phyloP scores from a whole-genome alignment of 176 grass and related monocot species.

The Zea mays region Zm-B73-REFERENCE-NAM-5.0 NC_050102.1:165482501-165483000 shows the following conservation, averaged over 20 bases:
- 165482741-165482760: conserved; percentile 26
- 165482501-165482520: conserved; percentile 38
- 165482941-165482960: not conserved
- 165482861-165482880: not conserved
- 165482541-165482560: conserved; percentile 32
- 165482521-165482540: conserved; percentile 39
- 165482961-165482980: not conserved
- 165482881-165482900: not conserved
- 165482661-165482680: conserved; percentile 31
- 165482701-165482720: conserved; percentile 25
- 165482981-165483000: not conserved
- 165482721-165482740: conserved; percentile 35
- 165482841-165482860: not conserved
- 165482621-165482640: conserved; percentile 34
- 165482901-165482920: not conserved
- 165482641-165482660: conserved; percentile 40
- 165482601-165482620: not conserved
- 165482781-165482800: not conserved
- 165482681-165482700: conserved; percentile 42
- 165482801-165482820: conserved; percentile 18
- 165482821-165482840: not conserved
- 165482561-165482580: conserved; percentile 31
- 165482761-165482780: conserved; percentile 1
- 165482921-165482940: not conserved
- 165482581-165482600: conserved; percentile 20